phyloP scores from a whole-genome alignment of 352 stramenopile species.

The Phytophthora europaea region DNA sequence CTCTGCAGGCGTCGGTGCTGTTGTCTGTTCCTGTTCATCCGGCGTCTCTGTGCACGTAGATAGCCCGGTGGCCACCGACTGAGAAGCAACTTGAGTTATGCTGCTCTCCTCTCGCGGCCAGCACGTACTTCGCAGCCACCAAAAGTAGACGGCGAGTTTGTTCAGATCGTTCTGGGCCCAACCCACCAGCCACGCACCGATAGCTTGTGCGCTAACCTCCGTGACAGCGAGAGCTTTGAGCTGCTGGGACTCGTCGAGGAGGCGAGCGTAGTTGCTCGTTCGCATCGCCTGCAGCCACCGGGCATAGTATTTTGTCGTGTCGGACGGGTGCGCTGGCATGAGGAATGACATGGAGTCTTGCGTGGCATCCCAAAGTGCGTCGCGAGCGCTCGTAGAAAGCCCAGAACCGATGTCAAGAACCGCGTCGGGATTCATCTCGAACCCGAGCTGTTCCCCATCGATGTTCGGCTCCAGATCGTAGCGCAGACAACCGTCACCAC shows the following conservation, averaged over 20 bases:
- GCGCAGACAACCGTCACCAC: conserved; percentile 41
- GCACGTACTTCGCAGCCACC: conserved; percentile 64
- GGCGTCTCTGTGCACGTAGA: conserved; percentile 32
- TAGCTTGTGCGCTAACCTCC: conserved; percentile 27
- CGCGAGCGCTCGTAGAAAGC: conserved; percentile 24
- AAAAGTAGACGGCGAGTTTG: conserved; percentile 50
- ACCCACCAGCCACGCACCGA: conserved; percentile 46
- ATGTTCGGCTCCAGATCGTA: conserved; percentile 77
- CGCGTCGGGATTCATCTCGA: conserved; percentile 69
- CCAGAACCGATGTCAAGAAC: conserved; percentile 37
- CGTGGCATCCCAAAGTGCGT: conserved; percentile 30
- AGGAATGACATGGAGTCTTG: conserved; percentile 53
- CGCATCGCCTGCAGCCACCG: conserved; percentile 55
- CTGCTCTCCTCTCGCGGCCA: conserved; percentile 45
- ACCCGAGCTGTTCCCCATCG: conserved; percentile 53
- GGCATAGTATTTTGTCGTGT: conserved; percentile 45
- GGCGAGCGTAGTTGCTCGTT: conserved; percentile 33
- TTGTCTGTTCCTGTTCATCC: conserved; percentile 42
- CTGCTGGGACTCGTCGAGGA: conserved; percentile 23
- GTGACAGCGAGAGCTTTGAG: conserved; percentile 34
- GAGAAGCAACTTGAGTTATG: conserved; percentile 14
- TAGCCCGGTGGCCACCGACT: conserved; percentile 17
- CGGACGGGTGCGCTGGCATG: conserved; percentile 35
- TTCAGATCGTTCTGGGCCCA: conserved; percentile 58
- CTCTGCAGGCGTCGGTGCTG: conserved; percentile 19